Percentiles rank a stretch among this genome's conserved stretches.
These are phyloP conservation scores for Cardamine chenopodiifolia DNA, from an alignment of 345 rosid species.

Conservation along the genomic window DNA sequence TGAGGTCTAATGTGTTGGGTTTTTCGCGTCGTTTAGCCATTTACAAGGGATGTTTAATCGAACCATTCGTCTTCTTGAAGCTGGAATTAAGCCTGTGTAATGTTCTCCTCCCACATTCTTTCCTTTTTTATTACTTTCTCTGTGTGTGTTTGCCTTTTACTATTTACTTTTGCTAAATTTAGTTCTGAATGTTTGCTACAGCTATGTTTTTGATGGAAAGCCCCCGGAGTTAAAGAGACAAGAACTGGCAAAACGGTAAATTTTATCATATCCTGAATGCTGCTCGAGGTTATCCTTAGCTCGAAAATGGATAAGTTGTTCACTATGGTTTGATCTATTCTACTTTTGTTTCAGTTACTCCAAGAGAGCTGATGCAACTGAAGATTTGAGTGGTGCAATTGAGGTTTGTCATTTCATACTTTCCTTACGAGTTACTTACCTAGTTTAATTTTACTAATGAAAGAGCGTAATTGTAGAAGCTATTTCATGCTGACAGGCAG, in stretches of 20 bases:
- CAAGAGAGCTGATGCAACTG: slow-evolving; percentile 81
- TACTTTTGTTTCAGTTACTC: slow-evolving; percentile 56
- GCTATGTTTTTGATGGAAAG: slow-evolving; percentile 89
- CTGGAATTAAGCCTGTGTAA: slow-evolving; percentile 97
- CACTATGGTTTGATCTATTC: background rate
- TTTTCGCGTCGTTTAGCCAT: slow-evolving; percentile 50
- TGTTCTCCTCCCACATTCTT: slow-evolving; percentile 20
- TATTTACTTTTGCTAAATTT: background rate
- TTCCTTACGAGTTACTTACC: background rate
- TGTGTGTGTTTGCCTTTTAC: background rate
- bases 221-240: slow-evolving; percentile 90
- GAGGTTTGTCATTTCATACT: slow-evolving; percentile 53
- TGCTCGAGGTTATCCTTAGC: background rate
- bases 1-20: background rate
- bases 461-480: background rate
- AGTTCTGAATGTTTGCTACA: slow-evolving; percentile 32
- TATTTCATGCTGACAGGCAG: slow-evolving; percentile 48
- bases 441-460: background rate
- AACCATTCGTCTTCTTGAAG: slow-evolving; percentile 90
- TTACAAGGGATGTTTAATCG: slow-evolving; percentile 93
- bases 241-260: slow-evolving; percentile 86
- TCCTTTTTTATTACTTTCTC: background rate
- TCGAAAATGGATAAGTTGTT: background rate
- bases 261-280: background rate
- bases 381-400: slow-evolving; percentile 63